Evolutionary conservation across 2,329 filamentous ascomycete species (phyloP), one percentile per base, ranked within the genome.

Genomic region (Cladosporium sp.): DNA sequence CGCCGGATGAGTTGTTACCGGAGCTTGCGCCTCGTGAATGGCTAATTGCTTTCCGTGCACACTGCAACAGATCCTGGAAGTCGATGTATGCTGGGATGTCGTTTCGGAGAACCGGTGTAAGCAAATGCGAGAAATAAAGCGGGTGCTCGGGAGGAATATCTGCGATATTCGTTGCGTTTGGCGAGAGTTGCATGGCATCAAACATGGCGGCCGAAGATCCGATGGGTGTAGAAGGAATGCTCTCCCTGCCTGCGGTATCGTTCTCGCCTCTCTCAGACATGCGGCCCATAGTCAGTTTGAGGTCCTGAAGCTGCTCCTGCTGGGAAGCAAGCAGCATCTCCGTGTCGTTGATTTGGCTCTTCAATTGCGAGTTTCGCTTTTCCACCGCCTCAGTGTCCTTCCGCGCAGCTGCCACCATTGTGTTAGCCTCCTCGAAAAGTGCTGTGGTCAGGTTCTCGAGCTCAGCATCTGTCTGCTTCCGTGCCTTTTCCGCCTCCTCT

Each of bases 341-440:
- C 0, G 88, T 92, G 67, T 98, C 92, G 53, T 83, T 83, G 49
- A 98, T 77, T 69, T 97, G 91, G 22, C 85, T 79, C 63, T 83
- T 87, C 48, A 97, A 79, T 70, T 95, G 89, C 53, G 95, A 89
- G 63, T 93, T 95, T 66, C 89, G 89, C 56, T 61, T 63, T 65
- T 86, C 87, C 53, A 90, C 84, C 4, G 80, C 79, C 59, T 96
- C 90, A 35, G 89, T 86, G 61, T 96, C 89, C 58, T 82, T 84
- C 56, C 95, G 89, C 35, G 92, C 92, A 13, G 83, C 84, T 38
- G 92, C 88, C 49, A 98, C 93, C 92, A 98, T 97, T 70, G 87
- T 91, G 73, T 98, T 97, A 46, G 93, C 93, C 75, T 98, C 92
- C 67, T 97, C 90, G 58, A 98, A 98, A n/a, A 98, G 78, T 28